Evolutionary conservation across 1,139 yeast genomes (phyloP).

Genomic region (Lodderomyces margitis): DNA sequence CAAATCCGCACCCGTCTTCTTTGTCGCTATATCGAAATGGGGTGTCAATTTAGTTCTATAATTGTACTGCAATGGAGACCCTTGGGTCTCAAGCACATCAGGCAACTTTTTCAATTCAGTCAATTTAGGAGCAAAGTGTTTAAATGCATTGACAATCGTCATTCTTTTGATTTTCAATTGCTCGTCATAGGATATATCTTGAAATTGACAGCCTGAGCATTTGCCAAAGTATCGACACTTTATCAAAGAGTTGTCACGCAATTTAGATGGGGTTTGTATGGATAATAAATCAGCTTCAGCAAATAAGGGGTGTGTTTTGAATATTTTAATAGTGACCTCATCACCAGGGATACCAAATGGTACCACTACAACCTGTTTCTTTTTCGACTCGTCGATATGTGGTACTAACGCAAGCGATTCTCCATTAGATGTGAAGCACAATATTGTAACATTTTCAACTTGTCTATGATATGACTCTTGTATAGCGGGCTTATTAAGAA

Average conservation of each 20-base stretch:
- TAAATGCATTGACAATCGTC: conserved; percentile 80
- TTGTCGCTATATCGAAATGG: conserved; percentile 82
- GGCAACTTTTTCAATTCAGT: conserved; percentile 49
- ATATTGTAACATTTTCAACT: conserved; percentile 56
- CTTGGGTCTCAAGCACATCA: conserved; percentile 60
- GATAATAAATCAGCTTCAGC: conserved; percentile 73
- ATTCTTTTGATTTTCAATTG: conserved; percentile 72
- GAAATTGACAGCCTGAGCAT: conserved; percentile 89
- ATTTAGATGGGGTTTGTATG: conserved; percentile 44
- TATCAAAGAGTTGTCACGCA: conserved; percentile 52
- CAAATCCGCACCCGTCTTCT: conserved; percentile 31
- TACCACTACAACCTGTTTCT: conserved; percentile 53
- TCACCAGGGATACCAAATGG: conserved; percentile 94
- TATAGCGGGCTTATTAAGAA: conserved; percentile 58
- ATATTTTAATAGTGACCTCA: conserved; percentile 62
- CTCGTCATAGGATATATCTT: conserved; percentile 66
- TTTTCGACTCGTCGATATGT: conserved; percentile 46
- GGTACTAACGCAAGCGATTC: conserved; percentile 67
- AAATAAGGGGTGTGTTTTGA: conserved; percentile 73
- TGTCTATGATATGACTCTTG: conserved; percentile 57
- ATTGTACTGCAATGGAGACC: conserved; percentile 72
- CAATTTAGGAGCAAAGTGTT: conserved; percentile 61
- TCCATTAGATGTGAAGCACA: conserved; percentile 70
- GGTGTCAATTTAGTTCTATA: conserved; percentile 95
- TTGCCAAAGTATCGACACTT: conserved; percentile 46